phyloP scores from a whole-genome alignment of 2,329 filamentous ascomycete genomes.

The Colletotrichum ledebouriae region DNA sequence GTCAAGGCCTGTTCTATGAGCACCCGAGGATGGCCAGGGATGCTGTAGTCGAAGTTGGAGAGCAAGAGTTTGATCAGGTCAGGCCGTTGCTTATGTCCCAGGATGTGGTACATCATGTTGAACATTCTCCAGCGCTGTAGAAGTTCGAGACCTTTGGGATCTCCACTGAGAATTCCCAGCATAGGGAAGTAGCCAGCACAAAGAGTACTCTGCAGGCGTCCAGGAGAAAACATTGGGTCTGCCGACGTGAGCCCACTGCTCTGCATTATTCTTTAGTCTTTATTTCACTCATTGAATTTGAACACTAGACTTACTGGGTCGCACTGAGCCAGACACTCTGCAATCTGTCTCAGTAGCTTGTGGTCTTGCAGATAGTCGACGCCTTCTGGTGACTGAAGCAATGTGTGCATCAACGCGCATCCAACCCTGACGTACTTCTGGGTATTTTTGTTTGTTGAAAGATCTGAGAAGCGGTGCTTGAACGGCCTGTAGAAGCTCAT shows the following conservation, averaged over 20 bases:
- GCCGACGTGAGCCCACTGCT: slow-evolving; percentile 82
- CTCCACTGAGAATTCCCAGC: slow-evolving; percentile 87
- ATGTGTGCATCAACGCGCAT: slow-evolving; percentile 86
- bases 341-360: slow-evolving; percentile 92
- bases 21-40: slow-evolving; percentile 90
- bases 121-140: slow-evolving; percentile 98
- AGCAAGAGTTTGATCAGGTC: slow-evolving; percentile 92
- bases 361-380: slow-evolving; percentile 88
- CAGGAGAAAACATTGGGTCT: slow-evolving; percentile 88
- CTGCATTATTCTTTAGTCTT: slow-evolving; percentile 50
- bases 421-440: slow-evolving; percentile 94
- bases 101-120: slow-evolving; percentile 99
- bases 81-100: slow-evolving; percentile 90
- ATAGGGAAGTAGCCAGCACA: slow-evolving; percentile 95
- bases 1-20: slow-evolving; percentile 95
- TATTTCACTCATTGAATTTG: neutral
- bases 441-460: slow-evolving; percentile 90
- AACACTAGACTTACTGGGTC: slow-evolving; percentile 75
- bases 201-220: slow-evolving; percentile 87
- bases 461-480: slow-evolving; percentile 93
- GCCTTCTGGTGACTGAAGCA: slow-evolving; percentile 89
- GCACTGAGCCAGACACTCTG: slow-evolving; percentile 94
- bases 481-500: slow-evolving; percentile 97
- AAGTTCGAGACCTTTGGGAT: slow-evolving; percentile 86
- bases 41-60: slow-evolving; percentile 90